These are phyloP conservation scores for Aspergillus mulundensis DNA, from an alignment of 495 filamentous ascomycete genomes.

Conservation along the genomic window DNA sequence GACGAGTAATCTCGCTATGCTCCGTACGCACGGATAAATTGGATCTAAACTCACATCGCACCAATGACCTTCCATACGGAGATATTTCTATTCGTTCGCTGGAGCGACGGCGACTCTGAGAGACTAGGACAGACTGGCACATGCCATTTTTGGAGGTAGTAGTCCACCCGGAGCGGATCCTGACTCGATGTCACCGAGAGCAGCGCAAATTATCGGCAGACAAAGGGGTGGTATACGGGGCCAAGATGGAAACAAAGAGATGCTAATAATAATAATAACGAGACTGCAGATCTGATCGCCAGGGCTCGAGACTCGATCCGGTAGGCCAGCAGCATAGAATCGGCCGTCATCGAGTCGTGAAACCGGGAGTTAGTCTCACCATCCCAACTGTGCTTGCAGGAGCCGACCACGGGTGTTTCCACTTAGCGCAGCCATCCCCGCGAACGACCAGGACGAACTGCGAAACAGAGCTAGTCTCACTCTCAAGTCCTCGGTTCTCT, in stretches of 20 bases:
- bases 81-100: neutral
- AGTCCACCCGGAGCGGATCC: neutral
- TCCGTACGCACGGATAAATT: conserved; percentile 7
- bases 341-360: neutral
- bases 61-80: conserved; percentile 1
- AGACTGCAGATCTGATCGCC: conserved; percentile 41
- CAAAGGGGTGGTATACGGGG: neutral
- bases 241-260: neutral
- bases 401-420: neutral
- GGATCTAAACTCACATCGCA: conserved; percentile 6
- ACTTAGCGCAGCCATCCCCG: conserved; percentile 3
- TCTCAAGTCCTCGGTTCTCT: neutral
- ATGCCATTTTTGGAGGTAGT: neutral
- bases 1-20: neutral
- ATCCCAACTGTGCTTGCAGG: conserved; percentile 2
- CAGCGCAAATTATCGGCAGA: neutral
- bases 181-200: neutral
- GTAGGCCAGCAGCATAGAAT: neutral
- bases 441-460: conserved; percentile 1
- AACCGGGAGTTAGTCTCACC: neutral
- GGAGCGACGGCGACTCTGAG: neutral
- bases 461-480: neutral
- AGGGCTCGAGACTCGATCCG: conserved; percentile 20
- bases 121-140: neutral
- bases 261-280: conserved; percentile 1